Evolutionary conservation across 1,139 yeast genomes (phyloP).

Genomic region (Kodamaea sp.): DNA sequence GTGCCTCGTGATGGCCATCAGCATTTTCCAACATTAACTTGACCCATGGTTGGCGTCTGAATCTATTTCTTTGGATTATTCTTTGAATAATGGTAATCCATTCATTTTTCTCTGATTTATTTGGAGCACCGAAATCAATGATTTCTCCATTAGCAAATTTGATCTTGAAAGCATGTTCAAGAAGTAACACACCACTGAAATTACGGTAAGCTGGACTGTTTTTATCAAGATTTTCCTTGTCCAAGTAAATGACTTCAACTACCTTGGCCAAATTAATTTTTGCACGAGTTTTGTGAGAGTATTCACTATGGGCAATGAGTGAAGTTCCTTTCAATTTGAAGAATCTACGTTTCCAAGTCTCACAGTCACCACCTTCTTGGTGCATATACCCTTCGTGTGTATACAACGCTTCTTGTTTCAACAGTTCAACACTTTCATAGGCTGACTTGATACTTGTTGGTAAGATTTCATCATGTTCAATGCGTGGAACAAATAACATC

Average conservation of each 20-base stretch:
- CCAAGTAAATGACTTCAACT: slow-evolving; percentile 49
- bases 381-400: slow-evolving; percentile 58
- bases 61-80: slow-evolving; percentile 51
- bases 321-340: slow-evolving; percentile 60
- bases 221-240: slow-evolving; percentile 36
- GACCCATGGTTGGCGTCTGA: slow-evolving; percentile 71
- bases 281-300: slow-evolving; percentile 58
- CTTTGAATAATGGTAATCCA: slow-evolving; percentile 58
- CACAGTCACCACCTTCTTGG: slow-evolving; percentile 80
- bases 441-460: slow-evolving; percentile 67
- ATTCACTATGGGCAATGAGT: slow-evolving; percentile 63
- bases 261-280: slow-evolving; percentile 64
- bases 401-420: slow-evolving; percentile 36
- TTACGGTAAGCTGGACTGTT: slow-evolving; percentile 42
- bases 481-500: slow-evolving; percentile 68
- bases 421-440: slow-evolving; percentile 47
- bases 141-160: slow-evolving; percentile 65
- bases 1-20: no score
- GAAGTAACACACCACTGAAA: slow-evolving; percentile 59
- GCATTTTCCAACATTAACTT: slow-evolving; percentile 35
- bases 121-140: slow-evolving; percentile 68
- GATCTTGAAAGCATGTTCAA: slow-evolving; percentile 63
- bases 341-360: slow-evolving; percentile 57
- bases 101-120: slow-evolving; percentile 45
- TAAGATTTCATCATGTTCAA: slow-evolving; percentile 51